Percentiles rank a stretch among this genome's conserved stretches.
Conservation (phyloP, 106 monocot species). For the Dactylorhiza incarnata region DNA sequence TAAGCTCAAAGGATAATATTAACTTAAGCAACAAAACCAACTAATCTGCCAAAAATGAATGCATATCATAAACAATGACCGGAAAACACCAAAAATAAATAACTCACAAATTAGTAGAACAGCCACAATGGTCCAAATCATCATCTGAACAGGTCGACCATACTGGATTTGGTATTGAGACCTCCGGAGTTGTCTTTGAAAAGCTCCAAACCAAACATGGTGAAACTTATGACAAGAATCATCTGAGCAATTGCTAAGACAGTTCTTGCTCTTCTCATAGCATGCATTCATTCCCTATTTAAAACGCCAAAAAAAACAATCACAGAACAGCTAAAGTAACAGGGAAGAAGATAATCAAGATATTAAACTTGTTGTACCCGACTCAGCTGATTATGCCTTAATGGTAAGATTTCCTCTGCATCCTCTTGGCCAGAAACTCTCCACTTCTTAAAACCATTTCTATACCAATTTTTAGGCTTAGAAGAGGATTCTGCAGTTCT, state of each 20-base stretch:
- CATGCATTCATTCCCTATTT: conserved; percentile 28
- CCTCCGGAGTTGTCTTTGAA: conserved; percentile 54
- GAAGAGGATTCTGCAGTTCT: conserved; percentile 25
- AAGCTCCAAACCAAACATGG: conserved; percentile 39
- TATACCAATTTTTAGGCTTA: conserved; percentile 33
- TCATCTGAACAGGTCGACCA: conserved; percentile 27
- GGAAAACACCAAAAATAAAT: background rate
- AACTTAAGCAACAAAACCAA: background rate
- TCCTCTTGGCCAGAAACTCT: conserved; percentile 17
- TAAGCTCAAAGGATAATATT: background rate
- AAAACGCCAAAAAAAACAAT: background rate
- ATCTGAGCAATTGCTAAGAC: conserved; percentile 31
- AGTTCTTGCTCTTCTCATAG: conserved; percentile 51
- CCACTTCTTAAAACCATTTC: conserved; percentile 42
- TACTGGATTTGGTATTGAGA: conserved; percentile 64
- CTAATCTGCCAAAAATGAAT: background rate
- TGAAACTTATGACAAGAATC: conserved; percentile 38
- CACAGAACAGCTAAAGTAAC: too few relatives aligned
- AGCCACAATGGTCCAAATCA: conserved; percentile 22
- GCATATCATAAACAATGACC: background rate
- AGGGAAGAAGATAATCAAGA: background rate
- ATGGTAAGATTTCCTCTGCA: conserved; percentile 28
- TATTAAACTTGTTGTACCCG: conserved; percentile 24
- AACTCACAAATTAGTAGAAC: conserved; percentile 40
- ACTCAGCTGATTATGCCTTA: conserved; percentile 31